Evolutionary conservation across 2,329 filamentous ascomycete species (phyloP), one percentile per base, ranked within the genome.

Genomic region (Talaromyces sp.): DNA sequence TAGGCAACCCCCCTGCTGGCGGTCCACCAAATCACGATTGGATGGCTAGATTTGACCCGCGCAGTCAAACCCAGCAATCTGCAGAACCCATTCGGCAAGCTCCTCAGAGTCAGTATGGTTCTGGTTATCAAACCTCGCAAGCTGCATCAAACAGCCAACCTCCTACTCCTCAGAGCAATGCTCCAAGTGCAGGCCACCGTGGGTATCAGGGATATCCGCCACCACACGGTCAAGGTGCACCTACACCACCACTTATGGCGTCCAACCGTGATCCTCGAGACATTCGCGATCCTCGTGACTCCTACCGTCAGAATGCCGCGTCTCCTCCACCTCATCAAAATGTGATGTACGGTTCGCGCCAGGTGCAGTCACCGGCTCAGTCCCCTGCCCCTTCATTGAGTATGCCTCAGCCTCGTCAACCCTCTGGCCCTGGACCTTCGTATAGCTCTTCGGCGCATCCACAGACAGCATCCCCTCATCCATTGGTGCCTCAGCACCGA

Each of bases 11-110:
- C 43, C 69, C 75, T 10, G 70, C 69, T 35, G 60, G 43, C 43
- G 64, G 67, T 14, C 69, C 75, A 6, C 69, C 73, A 9, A 76
- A 70, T 62, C 76, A 75, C 63, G 78, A 80, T 64, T 80, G 78
- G 78, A 77, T 79, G 72, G 76, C 77, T 52, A 73, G 77, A 47
- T 79, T 80, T 64, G 78, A 80, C 65, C 78, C 78, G 27, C 69
- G 78, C 60, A 74, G 73, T 27, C 77, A 78, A 59, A 68, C 70
- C 22, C 69, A 71, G 52, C 67, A 68, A 45, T 60, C 64, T 22
- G 19, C 64, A 31, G 64, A 66, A 66, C 68, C 9, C 64, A 70
- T 37, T 49, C 76, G 66, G 69, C 74, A 76, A 9, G 76, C 75
- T 16, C 76, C 74, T 43, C 69, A 76, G 4, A 72, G 73, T 27